Evolutionary conservation across 352 stramenopile species (phyloP), one percentile per base, ranked within the genome.

Genomic region (Phytophthora syringae): DNA sequence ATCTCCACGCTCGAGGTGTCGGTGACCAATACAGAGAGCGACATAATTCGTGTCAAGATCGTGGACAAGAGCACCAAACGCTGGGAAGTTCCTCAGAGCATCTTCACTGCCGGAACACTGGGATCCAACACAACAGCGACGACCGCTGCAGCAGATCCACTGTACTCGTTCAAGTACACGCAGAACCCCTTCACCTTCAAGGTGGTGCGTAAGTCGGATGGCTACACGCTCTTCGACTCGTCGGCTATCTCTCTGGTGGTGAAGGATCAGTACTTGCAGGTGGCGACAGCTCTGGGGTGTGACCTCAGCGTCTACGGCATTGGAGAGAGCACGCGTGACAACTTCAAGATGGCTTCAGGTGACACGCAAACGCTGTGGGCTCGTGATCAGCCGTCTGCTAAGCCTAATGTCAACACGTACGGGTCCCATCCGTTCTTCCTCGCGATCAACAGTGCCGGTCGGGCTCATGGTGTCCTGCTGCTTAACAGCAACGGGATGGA

Each of bases 401-500:
- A 27, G 1, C 13, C 49, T 20, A 74, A 65, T 22, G 76, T 75
- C 1, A 90, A 92, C 68, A 66, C 79, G 24, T 92, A 92, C 52
- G 83, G 79, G 28, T 79, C 76, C 0, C 79, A 88, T 28, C 83
- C 83, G 34, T 86, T 88, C 60, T 89, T 82, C 67, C 22, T 90
- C 15, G 72, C 74, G 3, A 22, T 88, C 16, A 81, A 88, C 37
- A 44, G 40, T 21, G 53, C 60, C 4, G 77, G 76, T 12, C 36
- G 74, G 42, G 79, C 82, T 0, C 77, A 90, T 43, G 83, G 81
- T 20, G 70, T 84, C 9, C 66, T 89, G 28, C 45, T 92, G 21
- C 57, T 86, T 44, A 90, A 88, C 63, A 79, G 67, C 32, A 90
- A 90, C 60, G 83, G 77, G 6, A 88, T 92, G 74, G 83, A 93